phyloP scores from a whole-genome alignment of 1,284 basidiomycete species.

The Rhodotorula sp. region DNA sequence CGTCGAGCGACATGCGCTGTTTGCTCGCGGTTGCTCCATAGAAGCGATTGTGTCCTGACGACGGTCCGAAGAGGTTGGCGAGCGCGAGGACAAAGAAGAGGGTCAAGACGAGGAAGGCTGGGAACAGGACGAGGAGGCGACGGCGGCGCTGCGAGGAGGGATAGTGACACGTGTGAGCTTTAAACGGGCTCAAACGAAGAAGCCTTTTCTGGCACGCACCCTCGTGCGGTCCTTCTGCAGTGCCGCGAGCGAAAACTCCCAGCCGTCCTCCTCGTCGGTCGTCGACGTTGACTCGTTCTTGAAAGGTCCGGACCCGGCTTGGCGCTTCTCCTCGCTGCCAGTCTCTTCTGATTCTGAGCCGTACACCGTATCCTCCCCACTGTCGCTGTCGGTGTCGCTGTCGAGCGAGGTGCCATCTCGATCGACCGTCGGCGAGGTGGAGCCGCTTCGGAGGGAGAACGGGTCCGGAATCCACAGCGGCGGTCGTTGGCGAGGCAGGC shows the following conservation, averaged over 20 bases:
- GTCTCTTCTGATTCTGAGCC: background rate
- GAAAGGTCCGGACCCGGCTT: background rate
- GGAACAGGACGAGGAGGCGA: constrained; percentile 1
- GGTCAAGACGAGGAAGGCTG: background rate
- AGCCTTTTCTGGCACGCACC: no score
- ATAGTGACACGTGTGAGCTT: background rate
- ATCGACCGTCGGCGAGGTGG: no score
- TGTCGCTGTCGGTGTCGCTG: background rate
- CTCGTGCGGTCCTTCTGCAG: background rate
- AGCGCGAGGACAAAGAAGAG: background rate
- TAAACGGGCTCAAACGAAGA: no score
- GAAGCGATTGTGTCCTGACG: background rate
- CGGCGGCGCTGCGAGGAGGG: constrained; percentile 12
- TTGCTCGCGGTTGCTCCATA: constrained; percentile 2
- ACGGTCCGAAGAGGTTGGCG: background rate
- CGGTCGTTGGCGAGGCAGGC: background rate
- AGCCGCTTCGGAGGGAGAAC: background rate
- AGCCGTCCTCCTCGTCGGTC: background rate
- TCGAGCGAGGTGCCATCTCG: background rate
- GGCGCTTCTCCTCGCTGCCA: background rate
- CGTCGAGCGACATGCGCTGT: constrained; percentile 22
- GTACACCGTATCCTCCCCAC: background rate
- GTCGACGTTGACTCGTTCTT: background rate
- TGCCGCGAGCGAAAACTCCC: background rate
- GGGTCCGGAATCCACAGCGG: constrained; percentile 2